phyloP scores from a whole-genome alignment of 1,284 basidiomycete genomes.

The Omphalotus olearius region DNA sequence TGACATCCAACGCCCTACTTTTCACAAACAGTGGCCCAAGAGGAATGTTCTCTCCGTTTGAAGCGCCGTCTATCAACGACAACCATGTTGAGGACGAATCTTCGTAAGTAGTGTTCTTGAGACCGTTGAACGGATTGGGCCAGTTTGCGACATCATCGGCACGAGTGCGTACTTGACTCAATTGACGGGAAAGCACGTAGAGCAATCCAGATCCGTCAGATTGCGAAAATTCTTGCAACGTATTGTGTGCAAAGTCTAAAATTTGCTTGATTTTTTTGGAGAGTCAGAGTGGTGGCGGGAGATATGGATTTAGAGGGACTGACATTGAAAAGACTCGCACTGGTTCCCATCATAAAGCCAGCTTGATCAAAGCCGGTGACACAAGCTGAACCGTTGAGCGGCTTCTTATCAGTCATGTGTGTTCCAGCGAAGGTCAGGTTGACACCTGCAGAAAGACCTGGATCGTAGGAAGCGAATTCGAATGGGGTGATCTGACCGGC shows the following conservation, averaged over 20 bases:
- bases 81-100: conserved; percentile 49
- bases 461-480: conserved; percentile 69
- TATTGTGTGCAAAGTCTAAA: conserved; percentile 40
- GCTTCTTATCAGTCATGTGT: conserved; percentile 44
- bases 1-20: conserved; percentile 57
- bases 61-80: conserved; percentile 57
- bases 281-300: background rate
- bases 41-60: conserved; percentile 63
- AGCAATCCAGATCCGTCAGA: conserved; percentile 36
- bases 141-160: conserved; percentile 63
- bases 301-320: conserved; percentile 12
- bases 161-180: conserved; percentile 44
- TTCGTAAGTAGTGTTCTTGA: conserved; percentile 39
- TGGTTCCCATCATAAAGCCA: conserved; percentile 61
- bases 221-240: conserved; percentile 34
- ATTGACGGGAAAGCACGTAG: conserved; percentile 42
- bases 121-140: conserved; percentile 57
- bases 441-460: conserved; percentile 54
- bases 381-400: conserved; percentile 48
- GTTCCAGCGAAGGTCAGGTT: conserved; percentile 60
- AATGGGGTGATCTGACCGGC: conserved; percentile 50
- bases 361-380: conserved; percentile 65
- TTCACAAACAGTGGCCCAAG: conserved; percentile 62
- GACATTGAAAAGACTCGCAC: conserved; percentile 62
- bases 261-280: conserved; percentile 34